phyloP scores from a whole-genome alignment of 2,329 filamentous ascomycete genomes.

The Aspergillus flavus region DNA sequence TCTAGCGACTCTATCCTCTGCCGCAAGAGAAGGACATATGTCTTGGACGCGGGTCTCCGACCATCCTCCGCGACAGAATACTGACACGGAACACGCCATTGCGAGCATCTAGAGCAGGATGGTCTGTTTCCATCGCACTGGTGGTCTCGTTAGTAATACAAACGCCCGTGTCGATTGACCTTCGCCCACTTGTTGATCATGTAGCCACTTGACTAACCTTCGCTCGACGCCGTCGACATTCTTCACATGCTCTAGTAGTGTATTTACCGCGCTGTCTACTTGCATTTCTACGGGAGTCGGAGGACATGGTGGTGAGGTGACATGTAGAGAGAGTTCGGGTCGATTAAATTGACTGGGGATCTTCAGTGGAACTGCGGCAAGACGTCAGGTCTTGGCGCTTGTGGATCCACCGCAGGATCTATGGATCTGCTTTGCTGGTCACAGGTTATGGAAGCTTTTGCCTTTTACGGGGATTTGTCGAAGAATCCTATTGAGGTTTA shows the following conservation, averaged over 20 bases:
- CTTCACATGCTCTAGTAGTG: slow-evolving; percentile 39
- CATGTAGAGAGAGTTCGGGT: background rate
- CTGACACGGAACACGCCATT: slow-evolving; percentile 32
- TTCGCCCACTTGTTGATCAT: background rate
- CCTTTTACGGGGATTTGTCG: background rate
- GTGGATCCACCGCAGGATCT: background rate
- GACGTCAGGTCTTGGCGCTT: background rate
- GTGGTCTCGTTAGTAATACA: background rate
- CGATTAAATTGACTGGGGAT: background rate
- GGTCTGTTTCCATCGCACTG: slow-evolving; percentile 39
- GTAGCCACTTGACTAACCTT: slow-evolving; percentile 30
- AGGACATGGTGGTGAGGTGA: background rate
- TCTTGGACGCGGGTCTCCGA: slow-evolving; percentile 38
- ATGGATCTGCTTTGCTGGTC: background rate
- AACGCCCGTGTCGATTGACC: background rate
- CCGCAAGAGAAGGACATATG: slow-evolving; percentile 39
- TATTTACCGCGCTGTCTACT: slow-evolving; percentile 22
- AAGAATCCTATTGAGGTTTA: background rate
- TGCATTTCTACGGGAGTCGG: background rate
- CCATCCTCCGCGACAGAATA: slow-evolving; percentile 37
- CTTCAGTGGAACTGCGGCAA: background rate
- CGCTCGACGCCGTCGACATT: slow-evolving; percentile 40
- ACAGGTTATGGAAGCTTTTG: background rate
- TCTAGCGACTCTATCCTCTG: slow-evolving; percentile 37
- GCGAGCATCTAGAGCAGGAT: slow-evolving; percentile 36